Evolutionary conservation across 306 rosid genomes (phyloP).

Genomic region (Gillenia trifoliata): DNA sequence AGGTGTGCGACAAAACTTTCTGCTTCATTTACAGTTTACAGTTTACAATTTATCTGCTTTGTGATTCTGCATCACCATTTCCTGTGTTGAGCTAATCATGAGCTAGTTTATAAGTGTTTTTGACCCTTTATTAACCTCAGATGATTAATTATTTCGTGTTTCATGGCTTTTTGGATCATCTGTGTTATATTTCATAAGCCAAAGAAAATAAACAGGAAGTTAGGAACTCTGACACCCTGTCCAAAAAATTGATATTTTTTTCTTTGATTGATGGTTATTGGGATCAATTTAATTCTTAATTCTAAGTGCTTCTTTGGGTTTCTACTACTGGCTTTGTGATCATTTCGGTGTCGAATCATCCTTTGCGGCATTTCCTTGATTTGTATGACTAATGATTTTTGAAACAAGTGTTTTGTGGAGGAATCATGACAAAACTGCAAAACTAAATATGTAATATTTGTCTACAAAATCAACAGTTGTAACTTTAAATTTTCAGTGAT

Average conservation of each 20-base stretch:
- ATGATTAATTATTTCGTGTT: not conserved
- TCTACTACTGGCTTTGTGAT: not conserved
- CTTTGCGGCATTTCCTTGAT: not conserved
- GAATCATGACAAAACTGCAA: not conserved
- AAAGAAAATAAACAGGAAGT: not conserved
- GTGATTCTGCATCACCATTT: not conserved
- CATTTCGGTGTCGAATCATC: not conserved
- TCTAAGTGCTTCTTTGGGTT: not conserved
- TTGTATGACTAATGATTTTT: not conserved
- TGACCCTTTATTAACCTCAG: not conserved
- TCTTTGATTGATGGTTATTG: not conserved
- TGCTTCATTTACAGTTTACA: not conserved
- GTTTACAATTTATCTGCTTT: not conserved
- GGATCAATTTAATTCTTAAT: not conserved
- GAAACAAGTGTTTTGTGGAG: not conserved
- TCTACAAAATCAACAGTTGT: not conserved
- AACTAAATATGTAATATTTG: not conserved
- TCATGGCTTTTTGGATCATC: not conserved
- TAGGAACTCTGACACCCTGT: too few relatives aligned
- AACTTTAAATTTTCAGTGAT: not conserved
- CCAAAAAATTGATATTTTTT: not conserved
- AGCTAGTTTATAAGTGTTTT: not conserved
- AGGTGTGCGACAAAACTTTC: slow-evolving; percentile 39
- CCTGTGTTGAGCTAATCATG: not conserved
- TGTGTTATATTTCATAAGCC: not conserved